Conservation (phyloP, 2,329 filamentous ascomycete genomes). For the Magnaporthiopsis poae region DNA sequence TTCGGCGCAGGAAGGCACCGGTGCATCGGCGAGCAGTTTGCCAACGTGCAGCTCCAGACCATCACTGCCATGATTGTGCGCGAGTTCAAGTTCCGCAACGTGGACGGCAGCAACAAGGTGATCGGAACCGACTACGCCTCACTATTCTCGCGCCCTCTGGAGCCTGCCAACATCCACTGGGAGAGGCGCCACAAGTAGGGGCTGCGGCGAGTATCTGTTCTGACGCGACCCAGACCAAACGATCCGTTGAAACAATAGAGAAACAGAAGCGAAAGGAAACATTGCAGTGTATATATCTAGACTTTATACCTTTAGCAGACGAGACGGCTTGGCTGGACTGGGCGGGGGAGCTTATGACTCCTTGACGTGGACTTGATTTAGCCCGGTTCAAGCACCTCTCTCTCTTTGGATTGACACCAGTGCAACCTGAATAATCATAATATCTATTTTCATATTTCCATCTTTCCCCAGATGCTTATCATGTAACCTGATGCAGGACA, state of each 20-base stretch:
- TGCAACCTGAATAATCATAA: neutral
- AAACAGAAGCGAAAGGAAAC: neutral
- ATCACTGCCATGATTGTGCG: slow-evolving; percentile 71
- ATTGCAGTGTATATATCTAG: neutral
- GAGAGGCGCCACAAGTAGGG: slow-evolving; percentile 47
- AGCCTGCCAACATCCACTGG: slow-evolving; percentile 65
- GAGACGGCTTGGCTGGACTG: neutral
- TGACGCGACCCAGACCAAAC: neutral
- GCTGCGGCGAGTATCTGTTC: slow-evolving; percentile 11
- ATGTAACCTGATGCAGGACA: neutral
- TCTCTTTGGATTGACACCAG: neutral
- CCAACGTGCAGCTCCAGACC: slow-evolving; percentile 81
- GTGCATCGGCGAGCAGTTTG: slow-evolving; percentile 95
- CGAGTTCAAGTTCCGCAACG: slow-evolving; percentile 68
- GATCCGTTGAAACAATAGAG: neutral
- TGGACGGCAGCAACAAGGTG: slow-evolving; percentile 59
- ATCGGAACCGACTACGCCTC: slow-evolving; percentile 60
- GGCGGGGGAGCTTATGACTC: neutral
- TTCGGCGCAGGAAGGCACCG: slow-evolving; percentile 88
- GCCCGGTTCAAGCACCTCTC: too few species aligned
- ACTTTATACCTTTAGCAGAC: neutral
- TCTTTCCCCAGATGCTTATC: neutral
- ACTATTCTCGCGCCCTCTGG: slow-evolving; percentile 63
- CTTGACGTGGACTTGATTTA: neutral
- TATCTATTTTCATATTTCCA: neutral